A percentile compares a stretch with the other conserved stretches of the same genome.
phyloP scores from a whole-genome alignment of 345 rosid species.

The Geranium brycei region DNA sequence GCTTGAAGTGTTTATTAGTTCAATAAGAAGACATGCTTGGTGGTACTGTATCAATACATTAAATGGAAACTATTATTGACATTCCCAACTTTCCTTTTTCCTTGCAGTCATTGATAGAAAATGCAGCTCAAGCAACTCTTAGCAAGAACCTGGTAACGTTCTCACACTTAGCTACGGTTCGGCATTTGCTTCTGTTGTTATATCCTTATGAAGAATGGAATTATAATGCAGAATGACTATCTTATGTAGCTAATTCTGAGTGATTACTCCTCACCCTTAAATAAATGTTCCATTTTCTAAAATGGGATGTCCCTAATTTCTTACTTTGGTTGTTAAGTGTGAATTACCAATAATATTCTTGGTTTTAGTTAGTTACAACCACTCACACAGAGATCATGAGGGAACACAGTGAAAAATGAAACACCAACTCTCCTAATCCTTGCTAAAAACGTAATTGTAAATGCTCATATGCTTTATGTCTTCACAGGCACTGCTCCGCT shows the following conservation, averaged over 20 bases:
- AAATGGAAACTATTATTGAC: not conserved
- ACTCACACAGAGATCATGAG: no score
- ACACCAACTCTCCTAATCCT: no score
- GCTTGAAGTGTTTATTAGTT: not conserved
- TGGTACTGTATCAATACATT: not conserved
- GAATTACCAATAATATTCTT: not conserved
- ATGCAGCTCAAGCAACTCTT: conserved; percentile 55
- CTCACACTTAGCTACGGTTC: not conserved
- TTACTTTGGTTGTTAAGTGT: no score
- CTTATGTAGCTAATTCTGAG: not conserved
- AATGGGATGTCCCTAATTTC: no score
- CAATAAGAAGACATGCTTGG: no score
- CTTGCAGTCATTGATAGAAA: conserved; percentile 38
- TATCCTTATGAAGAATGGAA: not conserved
- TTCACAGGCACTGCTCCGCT: conserved; percentile 64
- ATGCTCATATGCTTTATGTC: not conserved
- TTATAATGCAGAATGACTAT: not conserved
- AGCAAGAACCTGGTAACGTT: conserved; percentile 69
- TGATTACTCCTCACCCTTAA: no score
- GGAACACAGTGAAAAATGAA: no score
- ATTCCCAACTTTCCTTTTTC: conserved; percentile 7
- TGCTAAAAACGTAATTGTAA: no score
- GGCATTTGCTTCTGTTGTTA: not conserved
- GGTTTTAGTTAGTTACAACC: no score
- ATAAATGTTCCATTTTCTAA: no score